phyloP scores from a whole-genome alignment of 2,329 filamentous ascomycete genomes.

The Canariomyces notabilis region DNA sequence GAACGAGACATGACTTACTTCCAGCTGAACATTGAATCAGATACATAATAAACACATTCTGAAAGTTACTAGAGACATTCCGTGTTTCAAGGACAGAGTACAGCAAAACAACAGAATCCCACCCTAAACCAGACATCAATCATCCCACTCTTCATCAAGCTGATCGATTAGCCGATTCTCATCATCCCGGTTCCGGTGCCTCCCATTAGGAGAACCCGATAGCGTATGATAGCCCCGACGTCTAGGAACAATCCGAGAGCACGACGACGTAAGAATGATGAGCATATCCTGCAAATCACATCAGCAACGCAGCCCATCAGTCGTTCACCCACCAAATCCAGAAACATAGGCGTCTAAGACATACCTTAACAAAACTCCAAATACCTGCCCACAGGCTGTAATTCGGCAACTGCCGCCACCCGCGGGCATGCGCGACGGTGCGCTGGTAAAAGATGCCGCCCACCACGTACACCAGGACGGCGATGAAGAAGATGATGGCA shows the following conservation, averaged over 20 bases:
- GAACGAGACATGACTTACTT: no score
- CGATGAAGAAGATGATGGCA: conserved; percentile 72
- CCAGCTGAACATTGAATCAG: no score
- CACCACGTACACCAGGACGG: conserved; percentile 80
- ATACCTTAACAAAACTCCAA: conserved; percentile 75
- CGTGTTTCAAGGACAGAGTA: no score
- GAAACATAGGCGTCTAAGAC: not conserved
- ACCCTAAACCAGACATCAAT: conserved; percentile 36
- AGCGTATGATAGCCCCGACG: conserved; percentile 64
- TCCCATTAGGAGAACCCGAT: conserved; percentile 47
- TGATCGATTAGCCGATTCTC: conserved; percentile 95
- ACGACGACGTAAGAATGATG: conserved; percentile 64
- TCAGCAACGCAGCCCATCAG: not conserved
- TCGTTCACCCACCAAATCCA: no score
- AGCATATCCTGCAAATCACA: conserved; percentile 52
- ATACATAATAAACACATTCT: no score
- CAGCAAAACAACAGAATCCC: conserved; percentile 1
- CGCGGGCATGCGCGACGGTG: conserved; percentile 87
- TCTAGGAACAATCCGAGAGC: conserved; percentile 59
- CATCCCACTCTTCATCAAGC: conserved; percentile 95
- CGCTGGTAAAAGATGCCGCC: conserved; percentile 95
- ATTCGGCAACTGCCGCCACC: conserved; percentile 93
- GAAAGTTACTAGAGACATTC: no score
- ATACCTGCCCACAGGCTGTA: conserved; percentile 89
- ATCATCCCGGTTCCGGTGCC: conserved; percentile 59